Evolutionary conservation across 1,284 basidiomycete genomes (phyloP).

Genomic region (Takashimella tepidaria): DNA sequence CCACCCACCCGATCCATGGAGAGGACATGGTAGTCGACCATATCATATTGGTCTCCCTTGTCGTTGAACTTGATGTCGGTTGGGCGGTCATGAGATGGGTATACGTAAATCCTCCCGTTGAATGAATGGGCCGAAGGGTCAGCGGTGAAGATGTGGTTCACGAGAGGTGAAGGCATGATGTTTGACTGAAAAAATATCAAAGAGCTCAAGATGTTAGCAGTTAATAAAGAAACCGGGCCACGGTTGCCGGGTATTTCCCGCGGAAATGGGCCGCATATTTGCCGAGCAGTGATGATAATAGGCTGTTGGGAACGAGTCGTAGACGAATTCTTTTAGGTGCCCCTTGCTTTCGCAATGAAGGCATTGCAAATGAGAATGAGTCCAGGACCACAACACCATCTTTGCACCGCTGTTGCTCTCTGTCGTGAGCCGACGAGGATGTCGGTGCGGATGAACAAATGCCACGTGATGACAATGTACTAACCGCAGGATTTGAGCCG

Average conservation of each 20-base stretch:
- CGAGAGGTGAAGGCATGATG: constrained; percentile 23
- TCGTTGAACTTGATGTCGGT: constrained; percentile 35
- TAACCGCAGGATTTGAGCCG: too few relatives aligned
- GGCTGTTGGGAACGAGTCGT: too few relatives aligned
- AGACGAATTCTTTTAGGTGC: neutral
- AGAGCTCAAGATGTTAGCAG: too few relatives aligned
- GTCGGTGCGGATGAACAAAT: too few relatives aligned
- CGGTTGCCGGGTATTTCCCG: neutral
- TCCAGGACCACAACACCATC: too few relatives aligned
- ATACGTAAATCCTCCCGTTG: constrained; percentile 33
- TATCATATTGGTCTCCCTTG: constrained; percentile 39
- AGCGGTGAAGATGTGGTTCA: constrained; percentile 37
- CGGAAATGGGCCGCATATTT: neutral
- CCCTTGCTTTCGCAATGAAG: neutral
- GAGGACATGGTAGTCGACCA: constrained; percentile 39
- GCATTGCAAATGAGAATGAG: too few relatives aligned
- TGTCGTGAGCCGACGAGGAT: too few relatives aligned
- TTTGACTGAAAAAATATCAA: too few relatives aligned
- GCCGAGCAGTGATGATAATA: neutral
- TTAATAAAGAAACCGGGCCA: neutral
- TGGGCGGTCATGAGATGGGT: constrained; percentile 37
- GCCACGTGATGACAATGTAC: too few relatives aligned
- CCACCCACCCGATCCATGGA: constrained; percentile 27
- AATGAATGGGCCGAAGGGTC: constrained; percentile 41
- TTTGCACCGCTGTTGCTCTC: too few relatives aligned